phyloP scores from a whole-genome alignment of 108 stramenopile species.

The Fragilariopsis cylindrus region DNA sequence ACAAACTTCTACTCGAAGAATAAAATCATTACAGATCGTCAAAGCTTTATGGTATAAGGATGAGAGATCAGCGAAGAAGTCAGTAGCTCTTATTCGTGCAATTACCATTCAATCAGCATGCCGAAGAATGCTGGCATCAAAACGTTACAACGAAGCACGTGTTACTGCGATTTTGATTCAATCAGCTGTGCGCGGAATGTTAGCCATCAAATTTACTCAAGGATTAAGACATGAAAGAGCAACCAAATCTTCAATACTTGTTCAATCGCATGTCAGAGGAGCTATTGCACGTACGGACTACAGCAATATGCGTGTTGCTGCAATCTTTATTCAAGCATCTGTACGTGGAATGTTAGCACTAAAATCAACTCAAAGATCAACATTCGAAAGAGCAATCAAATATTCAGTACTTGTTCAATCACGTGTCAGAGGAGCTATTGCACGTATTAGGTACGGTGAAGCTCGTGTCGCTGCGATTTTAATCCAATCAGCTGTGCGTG shows the following conservation, averaged over 20 bases:
- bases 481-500: slow-evolving; percentile 25
- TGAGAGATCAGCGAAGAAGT: neutral
- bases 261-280: slow-evolving; percentile 12
- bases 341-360: slow-evolving; percentile 4
- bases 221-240: neutral
- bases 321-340: slow-evolving; percentile 7
- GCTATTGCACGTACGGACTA: slow-evolving; percentile 7
- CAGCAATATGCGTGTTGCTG: slow-evolving; percentile 2
- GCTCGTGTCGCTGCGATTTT: slow-evolving; percentile 14
- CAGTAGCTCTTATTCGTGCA: neutral
- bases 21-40: neutral
- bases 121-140: slow-evolving; percentile 7
- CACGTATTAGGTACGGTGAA: neutral
- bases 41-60: neutral
- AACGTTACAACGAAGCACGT: neutral
- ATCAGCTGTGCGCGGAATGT: slow-evolving; percentile 17
- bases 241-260: slow-evolving; percentile 1
- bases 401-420: neutral
- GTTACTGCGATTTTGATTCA: slow-evolving; percentile 27
- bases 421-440: neutral
- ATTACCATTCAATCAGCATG: slow-evolving; percentile 18
- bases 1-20: slow-evolving; percentile 13
- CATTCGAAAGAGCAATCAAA: neutral
- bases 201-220: neutral
- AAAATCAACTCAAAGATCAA: neutral